Percentiles rank a stretch among this genome's conserved stretches.
Conservation (phyloP, 1,284 basidiomycete genomes). For the Exobasidium rhododendri region DNA sequence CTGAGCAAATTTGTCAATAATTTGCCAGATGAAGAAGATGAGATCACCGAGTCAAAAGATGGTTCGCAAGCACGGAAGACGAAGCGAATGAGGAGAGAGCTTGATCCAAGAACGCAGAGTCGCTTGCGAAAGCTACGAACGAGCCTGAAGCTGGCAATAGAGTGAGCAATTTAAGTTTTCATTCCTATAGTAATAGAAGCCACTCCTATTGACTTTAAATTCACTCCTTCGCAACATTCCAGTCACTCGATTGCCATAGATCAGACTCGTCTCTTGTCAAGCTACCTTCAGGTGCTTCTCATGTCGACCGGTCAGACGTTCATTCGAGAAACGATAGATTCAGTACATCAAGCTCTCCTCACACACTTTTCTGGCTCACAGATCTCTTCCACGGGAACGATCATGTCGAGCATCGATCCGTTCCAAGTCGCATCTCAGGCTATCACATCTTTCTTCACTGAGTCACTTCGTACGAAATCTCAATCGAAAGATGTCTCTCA, state of each 20-base stretch:
- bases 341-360: conserved; percentile 28
- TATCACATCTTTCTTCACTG: background rate
- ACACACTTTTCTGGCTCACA: conserved; percentile 3
- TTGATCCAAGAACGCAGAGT: conserved; percentile 35
- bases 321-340: conserved; percentile 28
- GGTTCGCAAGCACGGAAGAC: conserved; percentile 8
- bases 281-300: conserved; percentile 48
- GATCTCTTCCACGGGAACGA: background rate
- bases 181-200: background rate
- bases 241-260: conserved; percentile 38
- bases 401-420: background rate
- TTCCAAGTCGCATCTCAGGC: background rate
- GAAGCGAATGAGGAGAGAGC: conserved; percentile 22
- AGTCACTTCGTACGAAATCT: background rate
- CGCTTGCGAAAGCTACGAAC: conserved; percentile 43
- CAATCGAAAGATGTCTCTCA: background rate
- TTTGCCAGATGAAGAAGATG: conserved; percentile 44
- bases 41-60: conserved; percentile 15
- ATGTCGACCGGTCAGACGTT: conserved; percentile 42
- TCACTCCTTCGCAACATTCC: background rate
- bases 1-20: conserved; percentile 49
- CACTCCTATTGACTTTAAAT: background rate
- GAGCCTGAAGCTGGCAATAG: conserved; percentile 50
- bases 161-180: conserved; percentile 14
- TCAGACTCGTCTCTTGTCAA: conserved; percentile 41